Percentiles rank a stretch among this genome's conserved stretches.
These are phyloP conservation scores for Astragalus glycyphyllos DNA, from an alignment of 306 rosid species.

Conservation along the genomic window DNA sequence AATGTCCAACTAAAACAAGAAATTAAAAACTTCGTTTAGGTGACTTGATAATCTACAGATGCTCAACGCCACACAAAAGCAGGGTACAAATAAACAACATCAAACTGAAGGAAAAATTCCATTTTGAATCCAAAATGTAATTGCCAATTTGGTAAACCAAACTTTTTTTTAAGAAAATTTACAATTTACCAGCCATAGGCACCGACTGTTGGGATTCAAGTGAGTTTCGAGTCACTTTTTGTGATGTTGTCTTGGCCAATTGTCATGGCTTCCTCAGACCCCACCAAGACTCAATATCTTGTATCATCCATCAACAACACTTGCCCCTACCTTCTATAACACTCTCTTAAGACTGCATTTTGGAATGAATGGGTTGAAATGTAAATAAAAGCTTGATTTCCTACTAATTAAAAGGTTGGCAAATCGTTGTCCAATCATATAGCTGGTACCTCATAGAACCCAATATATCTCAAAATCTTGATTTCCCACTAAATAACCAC, in stretches of 20 bases:
- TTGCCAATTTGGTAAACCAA: constrained; percentile 12
- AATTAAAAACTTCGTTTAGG: not conserved
- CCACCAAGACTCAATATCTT: not conserved
- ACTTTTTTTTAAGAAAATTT: not conserved
- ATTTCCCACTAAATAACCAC: no score
- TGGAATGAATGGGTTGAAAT: constrained; percentile 3
- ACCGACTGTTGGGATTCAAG: not conserved
- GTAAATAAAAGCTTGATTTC: no score
- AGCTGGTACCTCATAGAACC: no score
- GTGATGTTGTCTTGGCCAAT: no score
- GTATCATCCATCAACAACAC: constrained; percentile 7
- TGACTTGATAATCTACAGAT: not conserved
- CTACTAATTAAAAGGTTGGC: no score
- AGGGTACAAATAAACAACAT: constrained; percentile 4
- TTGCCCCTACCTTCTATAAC: constrained; percentile 1
- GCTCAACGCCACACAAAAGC: not conserved
- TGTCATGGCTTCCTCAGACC: no score
- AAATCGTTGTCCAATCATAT: no score
- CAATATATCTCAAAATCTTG: no score
- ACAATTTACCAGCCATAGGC: not conserved
- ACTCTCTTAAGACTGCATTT: not conserved
- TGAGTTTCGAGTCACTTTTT: no score
- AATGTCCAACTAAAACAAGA: constrained; percentile 17
- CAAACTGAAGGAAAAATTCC: constrained; percentile 3
- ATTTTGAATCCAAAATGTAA: constrained; percentile 5